Conservation (phyloP, 164 flowering plant genomes). For the Kingdonia uniflora region DNA sequence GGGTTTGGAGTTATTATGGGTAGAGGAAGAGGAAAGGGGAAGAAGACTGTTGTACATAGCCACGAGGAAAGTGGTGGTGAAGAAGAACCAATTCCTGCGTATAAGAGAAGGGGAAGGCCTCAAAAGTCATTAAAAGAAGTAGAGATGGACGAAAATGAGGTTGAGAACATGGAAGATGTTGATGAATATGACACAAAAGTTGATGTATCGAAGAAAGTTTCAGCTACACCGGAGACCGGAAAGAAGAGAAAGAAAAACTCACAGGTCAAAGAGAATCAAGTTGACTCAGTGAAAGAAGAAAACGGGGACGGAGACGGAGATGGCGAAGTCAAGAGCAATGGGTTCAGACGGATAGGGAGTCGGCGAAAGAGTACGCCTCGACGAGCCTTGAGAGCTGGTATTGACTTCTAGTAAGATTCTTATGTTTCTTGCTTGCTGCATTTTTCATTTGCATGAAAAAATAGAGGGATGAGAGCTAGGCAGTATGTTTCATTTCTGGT, state of each 20-base stretch:
- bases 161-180: constrained; percentile 39
- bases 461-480: constrained; percentile 12
- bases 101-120: constrained; percentile 74
- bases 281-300: constrained; percentile 34
- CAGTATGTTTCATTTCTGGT: constrained; percentile 16
- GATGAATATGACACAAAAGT: constrained; percentile 27
- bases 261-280: constrained; percentile 35
- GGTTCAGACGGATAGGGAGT: constrained; percentile 58
- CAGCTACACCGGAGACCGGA: constrained; percentile 29
- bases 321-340: constrained; percentile 36
- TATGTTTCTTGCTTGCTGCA: constrained; percentile 4
- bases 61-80: constrained; percentile 70
- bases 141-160: constrained; percentile 47
- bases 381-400: constrained; percentile 79
- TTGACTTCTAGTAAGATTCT: constrained; percentile 52
- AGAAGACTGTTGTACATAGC: constrained; percentile 34
- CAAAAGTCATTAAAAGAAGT: constrained; percentile 55
- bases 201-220: constrained; percentile 14
- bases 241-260: constrained; percentile 44
- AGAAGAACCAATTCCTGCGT: constrained; percentile 55
- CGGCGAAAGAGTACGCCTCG: constrained; percentile 74
- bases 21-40: constrained; percentile 78
- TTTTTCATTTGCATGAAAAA: constrained; percentile 6
- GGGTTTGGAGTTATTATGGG: constrained; percentile 34
- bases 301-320: constrained; percentile 25